Conservation (phyloP, 2,329 filamentous ascomycete genomes). For the Penicillium sp. region DNA sequence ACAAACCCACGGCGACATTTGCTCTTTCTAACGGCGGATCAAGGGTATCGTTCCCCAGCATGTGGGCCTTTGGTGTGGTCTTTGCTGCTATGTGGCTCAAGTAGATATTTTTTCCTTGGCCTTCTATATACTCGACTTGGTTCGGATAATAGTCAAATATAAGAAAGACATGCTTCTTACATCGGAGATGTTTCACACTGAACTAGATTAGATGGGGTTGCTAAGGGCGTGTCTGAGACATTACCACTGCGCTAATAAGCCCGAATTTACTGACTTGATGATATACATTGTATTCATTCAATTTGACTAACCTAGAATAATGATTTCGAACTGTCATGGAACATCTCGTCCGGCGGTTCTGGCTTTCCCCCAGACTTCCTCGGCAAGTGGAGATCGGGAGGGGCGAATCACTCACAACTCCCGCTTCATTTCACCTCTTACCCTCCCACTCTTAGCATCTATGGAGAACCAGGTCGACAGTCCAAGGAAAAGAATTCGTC, state of each 20-base stretch:
- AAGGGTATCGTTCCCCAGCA: neutral
- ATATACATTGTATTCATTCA: no score
- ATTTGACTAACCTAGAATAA: no score
- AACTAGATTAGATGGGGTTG: neutral
- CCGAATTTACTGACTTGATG: no score
- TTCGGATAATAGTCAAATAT: constrained; percentile 3
- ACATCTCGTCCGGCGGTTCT: neutral
- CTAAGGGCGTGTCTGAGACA: no score
- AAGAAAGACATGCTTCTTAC: neutral
- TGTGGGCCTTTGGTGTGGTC: constrained; percentile 13
- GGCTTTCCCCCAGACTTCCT: neutral
- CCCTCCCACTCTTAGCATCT: neutral
- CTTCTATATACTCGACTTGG: constrained; percentile 5
- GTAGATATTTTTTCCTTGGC: neutral
- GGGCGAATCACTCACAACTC: neutral
- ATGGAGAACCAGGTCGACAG: neutral
- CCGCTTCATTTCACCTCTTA: neutral
- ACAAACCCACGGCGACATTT: constrained; percentile 4
- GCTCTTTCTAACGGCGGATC: constrained; percentile 11
- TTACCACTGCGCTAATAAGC: no score
- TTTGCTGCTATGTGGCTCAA: constrained; percentile 2
- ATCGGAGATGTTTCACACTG: neutral
- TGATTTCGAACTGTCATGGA: neutral
- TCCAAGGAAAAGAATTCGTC: constrained; percentile 9
- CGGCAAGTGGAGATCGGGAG: constrained; percentile 9